Base-by-base conservation (phyloP, 2,329 filamentous ascomycete species). In the Mollisiaceae sp. region DNA sequence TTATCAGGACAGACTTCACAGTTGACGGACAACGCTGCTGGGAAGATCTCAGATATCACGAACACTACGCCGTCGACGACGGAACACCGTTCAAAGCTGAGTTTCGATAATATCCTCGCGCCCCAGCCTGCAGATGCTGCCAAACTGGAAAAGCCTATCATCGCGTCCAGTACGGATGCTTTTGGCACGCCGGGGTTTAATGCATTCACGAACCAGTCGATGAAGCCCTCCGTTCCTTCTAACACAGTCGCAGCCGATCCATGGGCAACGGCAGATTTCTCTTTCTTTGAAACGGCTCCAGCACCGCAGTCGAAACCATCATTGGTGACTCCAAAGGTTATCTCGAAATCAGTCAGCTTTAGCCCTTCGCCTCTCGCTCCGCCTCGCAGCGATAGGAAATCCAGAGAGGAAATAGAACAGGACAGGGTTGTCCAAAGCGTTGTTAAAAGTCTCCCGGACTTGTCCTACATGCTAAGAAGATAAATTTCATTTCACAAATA, bases 241-340 rank as follows among this genome's bases (percentile, higher is more conserved):
- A 20, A 56, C 20, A 47, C 65, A 24, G 56, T 59, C 15, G 66
- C 57, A 18, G 52, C 47, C 11, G 75, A 77, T 65, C 72, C 75
- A 11, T 78, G 77, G 77, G 73, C 74, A 14, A 73, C 70, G 35
- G 74, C 71, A 27, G 77, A 78, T 69, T 76, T 78, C 64, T 78
- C 77, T 20, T 74, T 78, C 55, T 78, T 78, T 57, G 76, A 78
- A 12, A 54, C 70, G 14, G 50, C 59, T 41, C 56, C 67, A 36
- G 43, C 55, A 61, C 20, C 57, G 27, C 55, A 60, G 35, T 38
- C 60, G 55, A n/a, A 43, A 24, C 22, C 45, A 32, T 55, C 54
- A 43, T 12, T 60, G n/a, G 45, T 41, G 27, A 27, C 36, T 8
- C 45, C 62, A 43, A 65, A 60, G 22, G 54, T n/a, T 3, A 9